These are phyloP conservation scores for Nigrospora sphaerica DNA, from an alignment of 2,329 filamentous ascomycete genomes.

Conservation along the genomic window DNA sequence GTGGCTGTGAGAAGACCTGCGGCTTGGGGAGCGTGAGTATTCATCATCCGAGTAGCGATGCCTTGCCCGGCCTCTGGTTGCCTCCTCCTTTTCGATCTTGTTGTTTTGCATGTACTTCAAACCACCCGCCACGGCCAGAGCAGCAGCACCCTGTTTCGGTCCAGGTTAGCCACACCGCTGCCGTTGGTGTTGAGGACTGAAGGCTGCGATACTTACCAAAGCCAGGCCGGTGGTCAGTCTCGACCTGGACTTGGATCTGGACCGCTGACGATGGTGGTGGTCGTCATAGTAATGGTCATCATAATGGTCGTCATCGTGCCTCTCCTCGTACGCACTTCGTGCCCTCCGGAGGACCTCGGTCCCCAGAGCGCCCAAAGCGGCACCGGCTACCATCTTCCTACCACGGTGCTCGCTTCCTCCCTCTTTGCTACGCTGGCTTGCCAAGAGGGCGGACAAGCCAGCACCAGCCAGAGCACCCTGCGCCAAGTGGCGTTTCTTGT, in stretches of 20 bases:
- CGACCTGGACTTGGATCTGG: constrained; percentile 24
- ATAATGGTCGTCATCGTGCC: constrained; percentile 30
- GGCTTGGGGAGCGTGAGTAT: constrained; percentile 37
- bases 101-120: constrained; percentile 56
- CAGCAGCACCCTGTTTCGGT: constrained; percentile 37
- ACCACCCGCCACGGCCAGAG: constrained; percentile 57
- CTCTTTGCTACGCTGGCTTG: constrained; percentile 43
- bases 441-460: constrained; percentile 51
- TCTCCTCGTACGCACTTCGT: constrained; percentile 53
- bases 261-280: constrained; percentile 30
- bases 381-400: constrained; percentile 53
- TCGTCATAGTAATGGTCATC: constrained; percentile 21
- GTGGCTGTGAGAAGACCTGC: constrained; percentile 16
- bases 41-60: constrained; percentile 35
- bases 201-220: constrained; percentile 33
- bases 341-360: constrained; percentile 55
- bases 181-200: neutral
- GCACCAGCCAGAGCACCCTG: constrained; percentile 60
- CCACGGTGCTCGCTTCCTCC: constrained; percentile 46
- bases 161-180: neutral
- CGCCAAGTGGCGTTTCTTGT: constrained; percentile 53
- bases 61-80: constrained; percentile 47
- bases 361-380: constrained; percentile 55
- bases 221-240: constrained; percentile 55
- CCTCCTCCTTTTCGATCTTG: constrained; percentile 54